Conservation (phyloP, 106 monocot genomes). For the Agapanthus africanus region DNA sequence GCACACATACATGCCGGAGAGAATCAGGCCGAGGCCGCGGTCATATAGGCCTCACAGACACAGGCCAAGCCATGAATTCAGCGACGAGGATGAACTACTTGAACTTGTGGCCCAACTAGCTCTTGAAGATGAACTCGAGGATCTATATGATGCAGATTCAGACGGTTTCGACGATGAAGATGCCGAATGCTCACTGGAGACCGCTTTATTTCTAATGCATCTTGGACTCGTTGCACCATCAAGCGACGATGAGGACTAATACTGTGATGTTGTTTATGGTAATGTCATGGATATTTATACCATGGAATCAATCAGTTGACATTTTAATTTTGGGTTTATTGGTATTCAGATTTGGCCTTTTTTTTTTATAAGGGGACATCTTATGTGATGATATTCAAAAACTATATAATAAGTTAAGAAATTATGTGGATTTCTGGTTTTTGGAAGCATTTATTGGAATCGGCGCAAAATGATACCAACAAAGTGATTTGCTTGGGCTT, state of each 20-base stretch:
- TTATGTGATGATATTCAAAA: neutral
- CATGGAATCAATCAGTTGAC: neutral
- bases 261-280: neutral
- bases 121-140: neutral
- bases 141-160: slow-evolving; percentile 5
- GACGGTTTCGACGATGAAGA: no score
- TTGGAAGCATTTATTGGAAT: neutral
- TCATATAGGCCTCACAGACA: neutral
- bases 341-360: neutral
- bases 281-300: neutral
- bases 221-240: neutral
- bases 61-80: neutral
- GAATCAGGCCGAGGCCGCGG: neutral
- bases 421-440: neutral
- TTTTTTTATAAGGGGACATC: neutral
- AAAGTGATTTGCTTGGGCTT: neutral
- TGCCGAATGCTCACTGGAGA: neutral
- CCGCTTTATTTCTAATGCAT: neutral
- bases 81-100: neutral
- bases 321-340: neutral
- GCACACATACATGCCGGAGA: neutral
- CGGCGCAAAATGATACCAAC: neutral
- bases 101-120: neutral
- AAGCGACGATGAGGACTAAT: neutral
- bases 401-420: neutral